Percentiles rank a stretch among this genome's conserved stretches.
These are phyloP conservation scores for Kitagawia praeruptora DNA, from an alignment of 129 eudicot genomes.

Conservation along the genomic window DNA sequence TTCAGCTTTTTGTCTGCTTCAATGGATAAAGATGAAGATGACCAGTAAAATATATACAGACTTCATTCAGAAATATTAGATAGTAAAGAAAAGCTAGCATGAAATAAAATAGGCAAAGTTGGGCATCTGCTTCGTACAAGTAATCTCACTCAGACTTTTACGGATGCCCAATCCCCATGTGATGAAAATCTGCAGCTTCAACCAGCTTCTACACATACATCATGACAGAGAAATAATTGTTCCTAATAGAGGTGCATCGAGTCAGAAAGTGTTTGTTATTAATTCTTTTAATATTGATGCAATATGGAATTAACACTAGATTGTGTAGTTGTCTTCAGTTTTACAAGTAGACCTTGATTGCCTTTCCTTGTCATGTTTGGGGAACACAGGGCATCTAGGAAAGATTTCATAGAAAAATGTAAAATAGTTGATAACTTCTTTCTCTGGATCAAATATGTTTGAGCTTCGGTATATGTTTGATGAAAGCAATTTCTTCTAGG, in stretches of 20 bases:
- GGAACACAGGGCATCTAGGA: background rate
- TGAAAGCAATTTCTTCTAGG: background rate
- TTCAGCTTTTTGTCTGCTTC: constrained; percentile 73
- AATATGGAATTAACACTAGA: background rate
- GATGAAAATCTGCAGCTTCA: background rate
- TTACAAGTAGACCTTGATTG: background rate
- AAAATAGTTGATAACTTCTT: background rate
- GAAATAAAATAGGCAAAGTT: background rate
- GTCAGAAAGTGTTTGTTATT: background rate
- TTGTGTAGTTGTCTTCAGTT: background rate
- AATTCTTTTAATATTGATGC: background rate
- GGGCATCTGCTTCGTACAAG: background rate
- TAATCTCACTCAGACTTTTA: background rate
- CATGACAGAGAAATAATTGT: background rate
- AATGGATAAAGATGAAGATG: constrained; percentile 56
- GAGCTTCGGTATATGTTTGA: background rate
- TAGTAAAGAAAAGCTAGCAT: background rate
- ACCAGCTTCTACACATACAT: background rate
- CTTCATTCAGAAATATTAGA: background rate
- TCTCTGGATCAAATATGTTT: background rate
- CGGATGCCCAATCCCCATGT: background rate
- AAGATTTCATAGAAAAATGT: background rate
- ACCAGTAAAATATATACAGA: constrained; percentile 8
- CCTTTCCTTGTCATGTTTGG: background rate
- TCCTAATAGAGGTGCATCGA: background rate